Evolutionary conservation across 192 early-diverging fungal species (phyloP), one percentile per base, ranked within the genome.

Genomic region (Coemansia sp.): DNA sequence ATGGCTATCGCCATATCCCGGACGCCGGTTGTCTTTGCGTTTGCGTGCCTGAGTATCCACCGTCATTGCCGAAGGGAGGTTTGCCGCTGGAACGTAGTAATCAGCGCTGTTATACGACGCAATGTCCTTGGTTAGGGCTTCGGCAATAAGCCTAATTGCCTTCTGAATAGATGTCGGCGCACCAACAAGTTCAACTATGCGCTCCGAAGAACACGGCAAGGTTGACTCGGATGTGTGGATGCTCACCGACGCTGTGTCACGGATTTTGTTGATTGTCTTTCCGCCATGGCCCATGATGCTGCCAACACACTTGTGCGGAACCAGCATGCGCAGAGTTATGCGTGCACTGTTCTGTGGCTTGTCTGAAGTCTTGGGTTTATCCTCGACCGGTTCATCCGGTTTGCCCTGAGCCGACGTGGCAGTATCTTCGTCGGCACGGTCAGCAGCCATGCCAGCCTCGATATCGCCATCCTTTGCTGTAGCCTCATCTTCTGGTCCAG

Each of bases 221-320:
- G 74, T 72, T 10, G 66, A 56, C 53, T 81, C 79, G 10, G 73
- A 76, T 0, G 79, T 81, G 55, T 76, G 79, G 47, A 81, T 81
- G 57, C 52, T 67, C 45, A 81, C 73, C 4, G 60, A 61, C 2
- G 79, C 47, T 14, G 39, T 45, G 11, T 75, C 69, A 52, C 79
- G 69, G 43, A 81, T 76, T 49, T 58, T 66, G 70, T 76, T 81
- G 60, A 81, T 81, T 10, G 73, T 70, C 62, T 51, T 65, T 38
- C 79, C 79, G 63, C 70, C 74, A 54, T 76, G 79, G 51, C 79
- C 79, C 79, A 81, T 81, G 56, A 81, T 73, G 56, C 73, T 81
- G 63, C 79, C 79, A 45, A 81, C 70, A 60, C 79, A 81, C 58
- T 67, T 72, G 66, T 76, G 73, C 14, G 79, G 79, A 21, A 81